phyloP scores from a whole-genome alignment of 2,329 filamentous ascomycete genomes.

The Colletotrichum sp. region DNA sequence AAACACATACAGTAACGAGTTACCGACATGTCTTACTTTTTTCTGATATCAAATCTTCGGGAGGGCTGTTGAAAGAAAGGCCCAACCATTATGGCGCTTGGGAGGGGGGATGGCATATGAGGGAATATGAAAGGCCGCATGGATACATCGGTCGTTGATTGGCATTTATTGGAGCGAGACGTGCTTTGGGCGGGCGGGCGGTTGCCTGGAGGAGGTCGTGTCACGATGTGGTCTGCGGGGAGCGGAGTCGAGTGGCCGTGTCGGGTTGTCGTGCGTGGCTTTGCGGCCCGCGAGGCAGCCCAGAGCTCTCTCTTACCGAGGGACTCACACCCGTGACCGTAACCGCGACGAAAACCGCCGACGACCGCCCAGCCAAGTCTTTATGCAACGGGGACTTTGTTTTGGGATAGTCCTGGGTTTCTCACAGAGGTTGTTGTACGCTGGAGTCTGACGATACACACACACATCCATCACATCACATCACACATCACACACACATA shows the following conservation, averaged over 20 bases:
- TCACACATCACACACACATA: constrained; percentile 22
- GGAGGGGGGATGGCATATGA: background rate
- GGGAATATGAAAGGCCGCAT: background rate
- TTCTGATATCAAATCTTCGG: constrained; percentile 14
- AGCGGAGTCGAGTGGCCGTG: background rate
- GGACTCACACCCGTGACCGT: background rate
- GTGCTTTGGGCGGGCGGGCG: background rate
- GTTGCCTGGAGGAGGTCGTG: background rate
- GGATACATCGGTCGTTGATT: constrained; percentile 1
- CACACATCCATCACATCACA: background rate
- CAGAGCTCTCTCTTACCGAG: background rate
- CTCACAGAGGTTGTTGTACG: constrained; percentile 19
- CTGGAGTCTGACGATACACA: constrained; percentile 24
- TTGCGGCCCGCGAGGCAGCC: background rate
- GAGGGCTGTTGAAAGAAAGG: constrained; percentile 7
- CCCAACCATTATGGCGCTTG: constrained; percentile 5
- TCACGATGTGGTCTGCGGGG: background rate
- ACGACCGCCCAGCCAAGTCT: background rate
- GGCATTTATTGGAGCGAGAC: constrained; percentile 21
- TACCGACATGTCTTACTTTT: constrained; percentile 20
- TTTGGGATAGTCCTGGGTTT: constrained; percentile 15
- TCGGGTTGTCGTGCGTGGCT: background rate
- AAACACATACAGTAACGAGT: constrained; percentile 22
- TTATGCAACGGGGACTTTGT: constrained; percentile 8
- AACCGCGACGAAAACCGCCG: background rate